Evolutionary conservation across 805 yeast species (phyloP).

Genomic region (Ascoidea asiatica): DNA sequence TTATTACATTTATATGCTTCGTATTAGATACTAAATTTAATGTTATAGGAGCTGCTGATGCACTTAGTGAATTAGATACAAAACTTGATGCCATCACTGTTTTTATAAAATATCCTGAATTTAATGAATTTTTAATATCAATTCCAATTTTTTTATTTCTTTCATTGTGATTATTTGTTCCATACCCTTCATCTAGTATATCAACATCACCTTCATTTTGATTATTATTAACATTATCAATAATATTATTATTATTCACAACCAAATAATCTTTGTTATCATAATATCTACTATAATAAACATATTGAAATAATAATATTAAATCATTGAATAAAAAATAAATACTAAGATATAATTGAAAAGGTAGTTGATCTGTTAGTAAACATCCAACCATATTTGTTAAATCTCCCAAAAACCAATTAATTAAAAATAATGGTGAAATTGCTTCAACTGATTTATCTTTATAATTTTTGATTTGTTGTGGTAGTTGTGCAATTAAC

Average conservation of each 20-base stretch:
- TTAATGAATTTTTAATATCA: not conserved
- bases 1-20: not conserved
- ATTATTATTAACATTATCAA: not conserved
- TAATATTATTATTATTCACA: too few species aligned
- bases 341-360: conserved; percentile 58
- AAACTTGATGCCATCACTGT: conserved; percentile 14
- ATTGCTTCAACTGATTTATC: conserved; percentile 19
- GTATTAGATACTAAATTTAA: not conserved
- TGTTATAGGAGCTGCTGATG: conserved; percentile 11
- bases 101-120: conserved; percentile 6
- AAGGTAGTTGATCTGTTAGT: conserved; percentile 65
- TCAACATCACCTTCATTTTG: too few species aligned
- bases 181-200: too few species aligned
- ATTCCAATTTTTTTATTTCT: too few species aligned
- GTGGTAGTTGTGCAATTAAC: conserved; percentile 24
- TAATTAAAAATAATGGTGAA: conserved; percentile 17
- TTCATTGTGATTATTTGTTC: too few species aligned
- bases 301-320: conserved; percentile 55
- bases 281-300: conserved; percentile 38
- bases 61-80: conserved; percentile 15
- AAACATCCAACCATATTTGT: conserved; percentile 52
- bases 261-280: conserved; percentile 11
- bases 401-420: conserved; percentile 22
- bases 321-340: conserved; percentile 68
- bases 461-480: conserved; percentile 19